These are phyloP conservation scores for Globisporangium megalacanthum DNA, from an alignment of 352 stramenopile species.

Conservation along the genomic window DNA sequence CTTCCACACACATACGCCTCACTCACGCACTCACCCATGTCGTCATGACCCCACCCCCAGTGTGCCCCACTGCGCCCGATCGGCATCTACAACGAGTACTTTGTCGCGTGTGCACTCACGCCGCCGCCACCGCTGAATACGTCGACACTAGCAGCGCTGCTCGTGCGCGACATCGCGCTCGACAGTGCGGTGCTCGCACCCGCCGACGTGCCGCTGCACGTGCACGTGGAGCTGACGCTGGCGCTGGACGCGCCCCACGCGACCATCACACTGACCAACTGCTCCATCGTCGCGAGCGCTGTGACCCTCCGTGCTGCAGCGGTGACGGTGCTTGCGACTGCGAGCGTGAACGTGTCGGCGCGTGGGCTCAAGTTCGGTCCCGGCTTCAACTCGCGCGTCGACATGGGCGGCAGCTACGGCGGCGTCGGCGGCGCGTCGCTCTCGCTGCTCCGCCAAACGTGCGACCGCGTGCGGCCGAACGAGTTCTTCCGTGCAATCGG, in stretches of 20 bases:
- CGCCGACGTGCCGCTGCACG: conserved; percentile 30
- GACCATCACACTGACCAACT: conserved; percentile 39
- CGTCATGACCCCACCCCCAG: conserved; percentile 13
- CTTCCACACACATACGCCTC: background rate
- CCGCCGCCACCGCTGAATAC: conserved; percentile 19
- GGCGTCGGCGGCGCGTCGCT: conserved; percentile 72
- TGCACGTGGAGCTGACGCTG: conserved; percentile 55
- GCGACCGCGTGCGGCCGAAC: conserved; percentile 48
- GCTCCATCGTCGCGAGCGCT: conserved; percentile 45
- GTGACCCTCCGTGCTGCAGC: conserved; percentile 46
- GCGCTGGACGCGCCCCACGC: conserved; percentile 27
- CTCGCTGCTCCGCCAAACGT: conserved; percentile 25
- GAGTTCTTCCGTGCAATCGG: conserved; percentile 65
- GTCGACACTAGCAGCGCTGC: conserved; percentile 24
- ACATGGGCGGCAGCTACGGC: conserved; percentile 65
- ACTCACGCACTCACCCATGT: background rate
- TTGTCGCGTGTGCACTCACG: conserved; percentile 54
- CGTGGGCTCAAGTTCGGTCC: conserved; percentile 74
- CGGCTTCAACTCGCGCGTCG: conserved; percentile 69
- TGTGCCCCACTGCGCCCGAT: conserved; percentile 62
- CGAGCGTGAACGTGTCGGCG: conserved; percentile 50
- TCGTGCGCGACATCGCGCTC: conserved; percentile 39
- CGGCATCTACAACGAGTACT: conserved; percentile 82
- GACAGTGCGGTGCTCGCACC: conserved; percentile 37
- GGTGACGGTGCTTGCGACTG: conserved; percentile 36